Evolutionary conservation across 176 grass and related monocot species (phyloP).

Genomic region (Areca catechu): DNA sequence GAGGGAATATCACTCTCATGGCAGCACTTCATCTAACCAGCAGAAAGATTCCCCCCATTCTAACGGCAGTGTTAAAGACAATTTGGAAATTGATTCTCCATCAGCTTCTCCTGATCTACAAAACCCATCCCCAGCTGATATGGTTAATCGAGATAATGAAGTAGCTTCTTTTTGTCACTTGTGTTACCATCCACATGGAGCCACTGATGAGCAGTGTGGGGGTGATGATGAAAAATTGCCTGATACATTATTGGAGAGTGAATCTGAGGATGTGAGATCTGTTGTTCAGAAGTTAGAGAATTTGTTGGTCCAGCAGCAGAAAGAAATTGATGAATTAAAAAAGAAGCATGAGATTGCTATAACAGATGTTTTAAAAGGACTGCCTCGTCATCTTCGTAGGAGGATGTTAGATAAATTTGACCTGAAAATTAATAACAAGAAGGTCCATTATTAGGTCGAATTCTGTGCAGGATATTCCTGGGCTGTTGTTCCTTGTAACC

Average conservation of each 20-base stretch:
- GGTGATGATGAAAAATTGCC: conserved; percentile 3
- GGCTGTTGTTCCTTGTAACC: no score
- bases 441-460: no score
- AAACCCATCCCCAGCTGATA: neutral
- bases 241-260: neutral
- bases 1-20: conserved; percentile 2
- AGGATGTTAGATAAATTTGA: conserved; percentile 36
- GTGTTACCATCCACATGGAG: neutral
- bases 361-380: conserved; percentile 19
- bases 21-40: neutral
- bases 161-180: neutral
- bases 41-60: neutral
- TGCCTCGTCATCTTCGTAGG: conserved; percentile 26
- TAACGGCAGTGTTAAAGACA: neutral
- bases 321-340: conserved; percentile 28
- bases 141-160: neutral
- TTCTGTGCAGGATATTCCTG: no score
- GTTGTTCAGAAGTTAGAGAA: conserved; percentile 16
- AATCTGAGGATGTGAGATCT: neutral
- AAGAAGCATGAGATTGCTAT: conserved; percentile 37
- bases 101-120: neutral
- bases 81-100: neutral
- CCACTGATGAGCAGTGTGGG: neutral
- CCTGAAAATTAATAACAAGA: conserved; percentile 13
- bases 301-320: conserved; percentile 33